Evolutionary conservation across 1,284 basidiomycete species (phyloP).

Genomic region (Phylloporus sp.): DNA sequence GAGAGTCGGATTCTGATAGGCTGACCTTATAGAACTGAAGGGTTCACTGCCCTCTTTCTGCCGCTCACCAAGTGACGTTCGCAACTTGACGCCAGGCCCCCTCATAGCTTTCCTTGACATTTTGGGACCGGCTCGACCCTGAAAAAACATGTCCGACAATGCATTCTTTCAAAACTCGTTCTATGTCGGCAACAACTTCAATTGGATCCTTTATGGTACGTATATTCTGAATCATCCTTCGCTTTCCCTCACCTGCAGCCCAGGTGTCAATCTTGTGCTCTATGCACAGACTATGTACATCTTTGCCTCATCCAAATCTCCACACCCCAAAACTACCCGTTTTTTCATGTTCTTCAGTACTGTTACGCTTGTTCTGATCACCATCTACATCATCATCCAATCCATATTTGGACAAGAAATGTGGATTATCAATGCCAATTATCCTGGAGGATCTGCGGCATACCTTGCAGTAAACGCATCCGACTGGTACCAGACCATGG

Average conservation of each 20-base stretch:
- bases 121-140: neutral
- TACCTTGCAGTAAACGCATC: conserved; percentile 15
- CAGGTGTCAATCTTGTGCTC: conserved; percentile 20
- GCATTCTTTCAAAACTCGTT: conserved; percentile 23
- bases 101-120: neutral
- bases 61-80: neutral
- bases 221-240: neutral
- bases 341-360: conserved; percentile 22
- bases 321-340: neutral
- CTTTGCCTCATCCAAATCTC: neutral
- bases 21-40: neutral
- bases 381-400: conserved; percentile 15
- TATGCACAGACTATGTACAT: conserved; percentile 17
- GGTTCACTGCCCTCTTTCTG: neutral
- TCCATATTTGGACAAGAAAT: conserved; percentile 18
- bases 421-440: conserved; percentile 25
- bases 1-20: neutral
- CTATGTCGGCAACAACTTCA: conserved; percentile 24
- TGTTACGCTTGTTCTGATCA: conserved; percentile 9
- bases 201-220: conserved; percentile 24
- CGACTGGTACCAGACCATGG: conserved; percentile 26
- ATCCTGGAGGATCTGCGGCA: conserved; percentile 16
- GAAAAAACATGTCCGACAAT: conserved; percentile 9
- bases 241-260: neutral
- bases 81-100: neutral